phyloP scores from a whole-genome alignment of 768 basidiomycete genomes.

The Neoboletus magnificus region DNA sequence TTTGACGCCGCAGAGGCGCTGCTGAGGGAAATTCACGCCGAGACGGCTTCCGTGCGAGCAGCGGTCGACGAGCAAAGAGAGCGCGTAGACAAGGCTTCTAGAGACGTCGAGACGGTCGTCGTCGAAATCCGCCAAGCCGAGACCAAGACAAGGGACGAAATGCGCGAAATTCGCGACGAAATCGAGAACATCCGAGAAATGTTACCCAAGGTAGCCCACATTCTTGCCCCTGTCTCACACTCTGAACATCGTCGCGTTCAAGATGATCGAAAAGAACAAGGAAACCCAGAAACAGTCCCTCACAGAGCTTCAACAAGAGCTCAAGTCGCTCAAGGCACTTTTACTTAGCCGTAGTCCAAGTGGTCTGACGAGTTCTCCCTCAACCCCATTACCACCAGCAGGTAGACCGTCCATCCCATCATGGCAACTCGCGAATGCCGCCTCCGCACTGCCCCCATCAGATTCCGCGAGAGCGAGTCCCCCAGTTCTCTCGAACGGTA shows the following conservation, averaged over 20 bases:
- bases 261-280: conserved; percentile 97
- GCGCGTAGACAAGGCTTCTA: conserved; percentile 66
- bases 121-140: conserved; percentile 77
- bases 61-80: conserved; percentile 77
- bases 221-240: not conserved
- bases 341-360: conserved; percentile 67
- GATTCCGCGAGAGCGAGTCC: conserved; percentile 8
- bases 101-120: conserved; percentile 70
- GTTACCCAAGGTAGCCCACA: conserved; percentile 75
- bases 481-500: conserved; percentile 38
- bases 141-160: conserved; percentile 74
- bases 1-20: conserved; percentile 86
- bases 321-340: conserved; percentile 91
- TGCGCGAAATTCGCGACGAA: conserved; percentile 90
- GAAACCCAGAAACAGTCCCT: conserved; percentile 81
- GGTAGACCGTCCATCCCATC: conserved; percentile 78
- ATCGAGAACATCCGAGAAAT: conserved; percentile 86
- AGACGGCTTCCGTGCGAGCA: conserved; percentile 66
- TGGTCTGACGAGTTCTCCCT: conserved; percentile 43
- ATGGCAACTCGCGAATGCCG: conserved; percentile 73
- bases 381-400: conserved; percentile 49
- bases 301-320: conserved; percentile 85
- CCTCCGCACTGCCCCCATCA: conserved; percentile 21
- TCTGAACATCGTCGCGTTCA: conserved; percentile 1
- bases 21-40: conserved; percentile 74